phyloP scores from a whole-genome alignment of 495 filamentous ascomycete species.

The Aspergillus steynii region DNA sequence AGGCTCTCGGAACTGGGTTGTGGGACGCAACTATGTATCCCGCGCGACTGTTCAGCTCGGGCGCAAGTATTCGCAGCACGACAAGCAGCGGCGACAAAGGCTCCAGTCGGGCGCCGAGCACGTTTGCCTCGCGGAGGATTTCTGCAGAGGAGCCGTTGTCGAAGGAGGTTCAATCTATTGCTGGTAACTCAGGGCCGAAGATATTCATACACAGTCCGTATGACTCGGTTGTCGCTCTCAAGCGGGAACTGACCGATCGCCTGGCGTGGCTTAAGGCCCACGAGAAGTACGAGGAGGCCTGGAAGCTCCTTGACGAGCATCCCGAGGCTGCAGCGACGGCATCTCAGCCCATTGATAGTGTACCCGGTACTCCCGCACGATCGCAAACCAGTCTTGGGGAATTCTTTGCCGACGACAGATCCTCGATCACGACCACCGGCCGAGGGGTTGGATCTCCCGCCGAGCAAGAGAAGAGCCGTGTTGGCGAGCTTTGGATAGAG shows the following conservation, averaged over 20 bases:
- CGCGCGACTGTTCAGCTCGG: slow-evolving; percentile 79
- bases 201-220: slow-evolving; percentile 96
- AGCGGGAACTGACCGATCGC: slow-evolving; percentile 81
- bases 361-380: slow-evolving; percentile 53
- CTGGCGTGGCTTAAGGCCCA: slow-evolving; percentile 80
- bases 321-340: slow-evolving; percentile 52
- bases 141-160: slow-evolving; percentile 31
- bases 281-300: slow-evolving; percentile 77
- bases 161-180: slow-evolving; percentile 45
- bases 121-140: slow-evolving; percentile 39
- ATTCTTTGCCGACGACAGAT: slow-evolving; percentile 73
- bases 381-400: slow-evolving; percentile 63
- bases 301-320: slow-evolving; percentile 82
- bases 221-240: slow-evolving; percentile 85
- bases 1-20: slow-evolving; percentile 59
- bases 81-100: slow-evolving; percentile 60
- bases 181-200: slow-evolving; percentile 71
- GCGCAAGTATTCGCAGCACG: slow-evolving; percentile 76
- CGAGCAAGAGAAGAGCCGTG: slow-evolving; percentile 85
- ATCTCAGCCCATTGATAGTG: slow-evolving; percentile 52
- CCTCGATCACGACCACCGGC: slow-evolving; percentile 55
- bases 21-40: slow-evolving; percentile 87
- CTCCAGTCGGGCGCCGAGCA: slow-evolving; percentile 44
- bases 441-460: slow-evolving; percentile 55
- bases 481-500: slow-evolving; percentile 91